These are phyloP conservation scores for Aspergillus uvarum DNA, from an alignment of 2,329 filamentous ascomycete genomes.

Conservation along the genomic window DNA sequence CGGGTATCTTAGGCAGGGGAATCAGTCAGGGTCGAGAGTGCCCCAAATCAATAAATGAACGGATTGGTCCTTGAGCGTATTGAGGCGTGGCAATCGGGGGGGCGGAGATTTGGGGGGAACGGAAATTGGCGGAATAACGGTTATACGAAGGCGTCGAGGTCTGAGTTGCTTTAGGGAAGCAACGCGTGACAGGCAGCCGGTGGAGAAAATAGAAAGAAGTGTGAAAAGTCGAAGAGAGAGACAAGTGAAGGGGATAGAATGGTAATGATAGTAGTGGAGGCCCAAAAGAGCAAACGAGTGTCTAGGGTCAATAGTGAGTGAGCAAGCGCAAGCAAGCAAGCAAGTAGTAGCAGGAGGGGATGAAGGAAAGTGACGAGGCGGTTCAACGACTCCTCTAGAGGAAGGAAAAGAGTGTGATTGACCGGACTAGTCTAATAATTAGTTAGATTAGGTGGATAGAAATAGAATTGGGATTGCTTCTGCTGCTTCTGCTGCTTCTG, in stretches of 20 bases:
- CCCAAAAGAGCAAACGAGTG: slow-evolving; percentile 15
- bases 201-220: slow-evolving; percentile 2
- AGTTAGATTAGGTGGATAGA: background rate
- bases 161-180: background rate
- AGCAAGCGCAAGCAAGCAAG: background rate
- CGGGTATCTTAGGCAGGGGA: slow-evolving; percentile 7
- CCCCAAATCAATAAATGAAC: background rate
- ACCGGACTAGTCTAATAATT: background rate
- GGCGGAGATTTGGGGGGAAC: background rate
- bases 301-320: slow-evolving; percentile 3
- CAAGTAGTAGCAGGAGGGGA: slow-evolving; percentile 10
- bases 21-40: slow-evolving; percentile 5
- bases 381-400: background rate
- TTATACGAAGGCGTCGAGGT: background rate
- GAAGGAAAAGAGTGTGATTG: background rate
- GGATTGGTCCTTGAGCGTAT: background rate
- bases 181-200: background rate
- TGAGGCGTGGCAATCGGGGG: background rate
- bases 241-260: slow-evolving; percentile 3
- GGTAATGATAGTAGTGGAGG: slow-evolving; percentile 1
- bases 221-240: slow-evolving; percentile 6
- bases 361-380: background rate
- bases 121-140: background rate
- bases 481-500: background rate
- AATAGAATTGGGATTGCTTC: background rate